These are phyloP conservation scores for Leccinum huronense DNA, from an alignment of 1,284 basidiomycete genomes.

Conservation along the genomic window DNA sequence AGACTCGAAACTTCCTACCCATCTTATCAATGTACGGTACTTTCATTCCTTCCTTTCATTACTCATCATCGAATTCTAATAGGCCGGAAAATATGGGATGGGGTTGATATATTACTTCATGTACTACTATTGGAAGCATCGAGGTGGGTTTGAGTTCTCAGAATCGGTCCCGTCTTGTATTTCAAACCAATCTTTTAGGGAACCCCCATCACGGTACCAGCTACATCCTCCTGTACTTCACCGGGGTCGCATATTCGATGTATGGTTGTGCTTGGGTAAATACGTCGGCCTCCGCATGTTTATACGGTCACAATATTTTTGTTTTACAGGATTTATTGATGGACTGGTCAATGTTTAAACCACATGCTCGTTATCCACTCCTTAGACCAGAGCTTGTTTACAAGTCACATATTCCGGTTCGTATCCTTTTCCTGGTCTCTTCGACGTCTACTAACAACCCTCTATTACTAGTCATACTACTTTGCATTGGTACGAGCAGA, in stretches of 20 bases:
- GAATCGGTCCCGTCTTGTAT: neutral
- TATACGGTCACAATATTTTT: neutral
- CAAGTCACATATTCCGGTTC: slow-evolving; percentile 54
- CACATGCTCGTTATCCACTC: slow-evolving; percentile 55
- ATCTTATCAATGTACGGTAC: slow-evolving; percentile 79
- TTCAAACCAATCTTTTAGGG: slow-evolving; percentile 3
- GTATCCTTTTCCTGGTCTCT: slow-evolving; percentile 28
- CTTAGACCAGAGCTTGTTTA: slow-evolving; percentile 78
- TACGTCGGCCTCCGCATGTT: slow-evolving; percentile 6
- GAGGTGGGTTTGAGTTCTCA: slow-evolving; percentile 45
- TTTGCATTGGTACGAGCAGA: slow-evolving; percentile 58
- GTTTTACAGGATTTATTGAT: slow-evolving; percentile 62
- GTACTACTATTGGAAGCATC: slow-evolving; percentile 73
- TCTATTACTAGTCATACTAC: slow-evolving; percentile 60
- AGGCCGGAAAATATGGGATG: slow-evolving; percentile 79
- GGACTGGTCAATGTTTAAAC: slow-evolving; percentile 80
- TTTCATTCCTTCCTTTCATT: neutral
- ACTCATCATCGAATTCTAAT: slow-evolving; percentile 6
- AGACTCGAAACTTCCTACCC: slow-evolving; percentile 73
- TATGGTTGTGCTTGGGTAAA: slow-evolving; percentile 81
- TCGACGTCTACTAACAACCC: neutral
- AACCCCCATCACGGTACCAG: slow-evolving; percentile 41
- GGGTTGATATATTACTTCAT: slow-evolving; percentile 65
- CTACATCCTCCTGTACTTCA: slow-evolving; percentile 67
- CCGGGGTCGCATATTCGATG: slow-evolving; percentile 60